phyloP scores from a whole-genome alignment of 495 filamentous ascomycete species.

The Neurospora discreta region DNA sequence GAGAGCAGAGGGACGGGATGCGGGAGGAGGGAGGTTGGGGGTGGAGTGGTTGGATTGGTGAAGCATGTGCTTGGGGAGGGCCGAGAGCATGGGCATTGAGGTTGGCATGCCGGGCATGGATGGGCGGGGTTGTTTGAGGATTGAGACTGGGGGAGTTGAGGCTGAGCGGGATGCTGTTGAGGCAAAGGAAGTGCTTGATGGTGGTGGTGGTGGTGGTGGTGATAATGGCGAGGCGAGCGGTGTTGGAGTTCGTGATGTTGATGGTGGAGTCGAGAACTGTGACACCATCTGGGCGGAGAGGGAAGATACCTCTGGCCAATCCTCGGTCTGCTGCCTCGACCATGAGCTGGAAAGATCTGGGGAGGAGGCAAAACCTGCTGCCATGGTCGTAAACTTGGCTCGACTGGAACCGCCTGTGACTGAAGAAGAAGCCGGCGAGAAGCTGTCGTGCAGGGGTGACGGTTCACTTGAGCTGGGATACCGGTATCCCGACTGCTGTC shows the following conservation, averaged over 20 bases:
- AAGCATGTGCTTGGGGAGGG: conserved; percentile 24
- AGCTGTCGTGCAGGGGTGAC: background rate
- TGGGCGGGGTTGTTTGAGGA: conserved; percentile 17
- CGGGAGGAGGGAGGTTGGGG: background rate
- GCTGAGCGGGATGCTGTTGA: conserved; percentile 4
- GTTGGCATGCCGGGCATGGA: background rate
- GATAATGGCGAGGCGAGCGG: background rate
- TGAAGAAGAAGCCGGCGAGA: background rate
- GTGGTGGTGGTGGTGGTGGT: background rate
- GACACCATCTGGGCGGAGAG: background rate
- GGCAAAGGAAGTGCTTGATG: background rate
- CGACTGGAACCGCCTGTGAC: background rate
- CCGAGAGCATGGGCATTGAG: conserved; percentile 10
- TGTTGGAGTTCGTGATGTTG: background rate
- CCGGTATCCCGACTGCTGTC: background rate
- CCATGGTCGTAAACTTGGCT: background rate
- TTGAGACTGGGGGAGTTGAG: conserved; percentile 11
- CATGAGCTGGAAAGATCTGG: background rate
- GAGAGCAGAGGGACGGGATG: background rate
- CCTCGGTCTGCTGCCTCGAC: background rate
- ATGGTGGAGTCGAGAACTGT: background rate
- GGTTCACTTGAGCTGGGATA: background rate
- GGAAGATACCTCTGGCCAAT: background rate
- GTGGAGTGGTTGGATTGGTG: background rate
- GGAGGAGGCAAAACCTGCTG: background rate